Percentiles rank a stretch among this genome's conserved stretches.
Conservation (phyloP, 176 grass and related monocot species). For the Aegilops tauschii region DNA sequence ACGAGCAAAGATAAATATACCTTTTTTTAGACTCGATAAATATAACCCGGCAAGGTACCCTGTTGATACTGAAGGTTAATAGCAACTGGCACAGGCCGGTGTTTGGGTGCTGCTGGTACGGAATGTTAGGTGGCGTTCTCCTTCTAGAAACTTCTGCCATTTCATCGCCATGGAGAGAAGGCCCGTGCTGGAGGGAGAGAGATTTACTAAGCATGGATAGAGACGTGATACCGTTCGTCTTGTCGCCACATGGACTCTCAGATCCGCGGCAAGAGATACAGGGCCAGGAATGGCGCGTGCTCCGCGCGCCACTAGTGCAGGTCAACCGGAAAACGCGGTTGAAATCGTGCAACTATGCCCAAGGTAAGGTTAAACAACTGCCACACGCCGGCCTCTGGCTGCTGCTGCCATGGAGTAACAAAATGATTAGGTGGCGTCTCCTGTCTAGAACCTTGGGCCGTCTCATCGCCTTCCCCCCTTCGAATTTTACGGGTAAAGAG, state of each 20-base stretch:
- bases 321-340: background rate
- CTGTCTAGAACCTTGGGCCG: background rate
- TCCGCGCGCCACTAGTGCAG: background rate
- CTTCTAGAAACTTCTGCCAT: slow-evolving; percentile 1
- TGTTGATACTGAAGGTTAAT: no score
- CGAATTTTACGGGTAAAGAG: no score
- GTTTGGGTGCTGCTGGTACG: background rate
- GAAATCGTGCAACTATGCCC: background rate
- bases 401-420: background rate
- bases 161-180: background rate
- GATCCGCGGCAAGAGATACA: background rate
- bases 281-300: background rate
- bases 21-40: no score
- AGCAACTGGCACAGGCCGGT: background rate
- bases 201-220: background rate
- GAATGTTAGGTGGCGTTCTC: background rate
- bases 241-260: no score
- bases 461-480: background rate
- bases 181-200: no score
- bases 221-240: background rate
- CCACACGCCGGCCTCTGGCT: background rate
- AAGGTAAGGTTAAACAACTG: background rate
- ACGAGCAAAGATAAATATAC: no score
- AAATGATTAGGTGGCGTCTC: background rate
- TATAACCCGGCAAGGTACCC: no score